Evolutionary conservation across 108 stramenopile genomes (phyloP), one percentile per base, ranked within the genome.

Genomic region (Fragilariopsis cylindrus): DNA sequence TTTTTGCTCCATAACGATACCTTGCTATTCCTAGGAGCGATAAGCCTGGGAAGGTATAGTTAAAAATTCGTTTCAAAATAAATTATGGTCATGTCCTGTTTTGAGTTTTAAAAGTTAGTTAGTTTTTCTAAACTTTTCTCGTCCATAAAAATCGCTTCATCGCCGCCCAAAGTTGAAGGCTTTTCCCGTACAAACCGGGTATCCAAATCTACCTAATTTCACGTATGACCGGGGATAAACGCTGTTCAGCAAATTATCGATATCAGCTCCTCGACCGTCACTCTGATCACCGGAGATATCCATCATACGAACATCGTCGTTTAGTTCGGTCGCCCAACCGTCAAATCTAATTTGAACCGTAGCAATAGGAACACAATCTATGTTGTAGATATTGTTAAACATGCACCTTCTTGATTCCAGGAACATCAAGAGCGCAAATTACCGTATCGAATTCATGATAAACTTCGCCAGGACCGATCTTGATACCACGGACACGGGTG

Each of bases 261-360:
- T 89, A 19, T 96, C 98, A 6, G 85, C 90, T 15, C 88, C 98
- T 21, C 77, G 70, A 12, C 98, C 98, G 72, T 92, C 87, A 52
- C 88, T 88, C 69, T 92, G 89, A 85, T 98, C 96, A 7, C 96
- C 92, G 4, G 83, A 74, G 30, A 95, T 69, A 65, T 96, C 90
- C 87, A 91, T 93, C 94, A 96, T 96, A 30, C 30, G 30, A 30
- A 30, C 5, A 43, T 84, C 85, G 74, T 97, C 96, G 53, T 95
- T 81, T 70, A 98, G 78, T 76, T 98, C 96, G 11, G 97, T 98
- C 1, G 97, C 96, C 97, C 97, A 98, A 21, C 97, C 97, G 77
- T 98, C 91, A 77, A 97, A 98, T 52, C 97, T 85, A 5, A 97
- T 90, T 81, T 98, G 97, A 19, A 98, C 96, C n/a, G 97, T 98